Percentiles rank a stretch among this genome's conserved stretches.
Conservation (phyloP, 208 protist species). For the Balamuthia mandrillaris region DNA sequence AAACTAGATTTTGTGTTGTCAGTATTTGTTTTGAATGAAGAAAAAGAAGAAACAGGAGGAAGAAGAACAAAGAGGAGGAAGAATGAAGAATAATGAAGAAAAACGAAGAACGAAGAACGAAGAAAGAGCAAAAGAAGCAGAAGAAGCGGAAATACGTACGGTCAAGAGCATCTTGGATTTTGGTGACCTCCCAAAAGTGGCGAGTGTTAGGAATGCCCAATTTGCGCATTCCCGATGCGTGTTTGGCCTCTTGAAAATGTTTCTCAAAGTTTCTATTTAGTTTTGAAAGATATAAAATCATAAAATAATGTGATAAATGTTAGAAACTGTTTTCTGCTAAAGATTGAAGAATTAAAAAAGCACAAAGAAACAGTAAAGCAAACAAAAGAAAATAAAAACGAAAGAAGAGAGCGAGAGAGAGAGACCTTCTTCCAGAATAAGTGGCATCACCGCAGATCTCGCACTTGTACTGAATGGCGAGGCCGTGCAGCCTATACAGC, state of each 20-base stretch:
- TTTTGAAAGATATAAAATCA: no score
- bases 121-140: neutral
- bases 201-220: slow-evolving; percentile 84
- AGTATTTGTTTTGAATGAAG: neutral
- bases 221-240: slow-evolving; percentile 80
- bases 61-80: neutral
- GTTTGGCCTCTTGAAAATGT: slow-evolving; percentile 83
- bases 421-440: slow-evolving; percentile 82
- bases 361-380: no score
- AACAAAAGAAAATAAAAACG: no score
- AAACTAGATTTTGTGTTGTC: slow-evolving; percentile 37
- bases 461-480: slow-evolving; percentile 84
- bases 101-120: neutral
- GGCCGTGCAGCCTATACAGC: slow-evolving; percentile 86
- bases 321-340: no score
- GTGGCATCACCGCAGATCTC: slow-evolving; percentile 84
- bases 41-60: neutral
- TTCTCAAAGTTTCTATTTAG: slow-evolving; percentile 81
- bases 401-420: no score
- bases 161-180: slow-evolving; percentile 78
- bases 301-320: no score
- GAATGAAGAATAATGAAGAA: neutral
- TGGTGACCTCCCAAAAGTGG: slow-evolving; percentile 84
- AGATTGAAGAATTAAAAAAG: no score
- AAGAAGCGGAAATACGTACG: slow-evolving; percentile 44